Evolutionary conservation across 129 eudicot species (phyloP), one percentile per base, ranked within the genome.

Genomic region (Calendula officinalis): DNA sequence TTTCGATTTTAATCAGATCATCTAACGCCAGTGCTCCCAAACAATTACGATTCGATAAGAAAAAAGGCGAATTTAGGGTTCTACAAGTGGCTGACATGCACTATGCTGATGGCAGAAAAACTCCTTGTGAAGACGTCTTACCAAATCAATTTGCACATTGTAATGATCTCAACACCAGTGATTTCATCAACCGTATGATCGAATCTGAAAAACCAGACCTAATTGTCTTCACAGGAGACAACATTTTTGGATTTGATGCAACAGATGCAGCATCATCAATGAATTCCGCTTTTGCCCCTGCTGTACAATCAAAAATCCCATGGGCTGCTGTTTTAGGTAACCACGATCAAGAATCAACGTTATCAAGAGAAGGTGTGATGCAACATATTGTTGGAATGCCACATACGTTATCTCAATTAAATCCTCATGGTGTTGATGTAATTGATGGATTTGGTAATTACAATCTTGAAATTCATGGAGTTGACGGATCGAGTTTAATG

Each of bases 281-380:
- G 88, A 63, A 87, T 35, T 88, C 88, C 37, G 95, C 94, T 9
- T 91, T 91, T 78, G 84, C 90, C 27, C 96, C 97, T 3, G 97
- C 90, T 0, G 73, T 87, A 15, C 61, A 72, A 8, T 82, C 96
- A 13, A 66, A 64, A 59, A 87, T 87, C 77, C 97, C 97, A 8
- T 91, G 97, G 97, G 94, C 90, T n/a, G 96, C 98, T n/a, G 88
- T 91, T 32, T 75, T 91, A 10, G 98, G 98, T 3, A 91, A 91
- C 62, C 98, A 91, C 37, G 98, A 91, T 64, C 98, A 91, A 45
- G 96, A 91, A 72, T 82, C 90, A 5, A 76, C 98, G 3, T 60
- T 91, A 36, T 80, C 90, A 3, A 80, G 98, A 80, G 78, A 76
- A 78, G 86, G 79, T 7, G 88, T 91, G 35, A 91, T 91, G 98